Evolutionary conservation across 2,329 filamentous ascomycete genomes (phyloP).

Genomic region (Exophiala calicioides): DNA sequence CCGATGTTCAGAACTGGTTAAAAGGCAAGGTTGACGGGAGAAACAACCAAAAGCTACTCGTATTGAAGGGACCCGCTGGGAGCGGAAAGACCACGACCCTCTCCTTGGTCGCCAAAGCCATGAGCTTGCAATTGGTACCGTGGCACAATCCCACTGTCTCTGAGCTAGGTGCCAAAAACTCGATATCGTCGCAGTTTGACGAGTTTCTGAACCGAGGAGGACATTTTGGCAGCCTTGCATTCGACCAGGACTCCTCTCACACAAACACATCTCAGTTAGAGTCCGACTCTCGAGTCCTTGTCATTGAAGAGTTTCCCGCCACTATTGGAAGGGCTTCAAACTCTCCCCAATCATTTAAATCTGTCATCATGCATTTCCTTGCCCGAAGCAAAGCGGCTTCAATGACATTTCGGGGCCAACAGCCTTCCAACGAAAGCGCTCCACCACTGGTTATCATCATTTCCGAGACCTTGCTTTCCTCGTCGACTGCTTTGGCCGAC

Average conservation of each 20-base stretch:
- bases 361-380: slow-evolving; percentile 73
- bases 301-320: slow-evolving; percentile 81
- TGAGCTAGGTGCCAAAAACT: slow-evolving; percentile 61
- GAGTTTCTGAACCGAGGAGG: slow-evolving; percentile 84
- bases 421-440: slow-evolving; percentile 45
- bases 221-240: slow-evolving; percentile 73
- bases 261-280: slow-evolving; percentile 9
- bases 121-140: slow-evolving; percentile 77
- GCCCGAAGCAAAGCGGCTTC: slow-evolving; percentile 64
- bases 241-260: slow-evolving; percentile 24
- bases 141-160: slow-evolving; percentile 81
- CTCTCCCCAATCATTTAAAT: slow-evolving; percentile 69
- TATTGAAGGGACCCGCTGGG: slow-evolving; percentile 88
- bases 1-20: slow-evolving; percentile 82
- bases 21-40: slow-evolving; percentile 68
- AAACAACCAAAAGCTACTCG: slow-evolving; percentile 66
- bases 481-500: slow-evolving; percentile 79
- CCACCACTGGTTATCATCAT: slow-evolving; percentile 85
- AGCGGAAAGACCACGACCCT: slow-evolving; percentile 91
- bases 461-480: slow-evolving; percentile 85
- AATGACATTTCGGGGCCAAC: slow-evolving; percentile 42
- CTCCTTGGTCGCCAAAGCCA: slow-evolving; percentile 71
- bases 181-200: slow-evolving; percentile 79
- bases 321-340: slow-evolving; percentile 68
- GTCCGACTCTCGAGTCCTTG: slow-evolving; percentile 58